Evolutionary conservation across 345 rosid species (phyloP), one percentile per base, ranked within the genome.

Genomic region (Acer yangbiense): DNA sequence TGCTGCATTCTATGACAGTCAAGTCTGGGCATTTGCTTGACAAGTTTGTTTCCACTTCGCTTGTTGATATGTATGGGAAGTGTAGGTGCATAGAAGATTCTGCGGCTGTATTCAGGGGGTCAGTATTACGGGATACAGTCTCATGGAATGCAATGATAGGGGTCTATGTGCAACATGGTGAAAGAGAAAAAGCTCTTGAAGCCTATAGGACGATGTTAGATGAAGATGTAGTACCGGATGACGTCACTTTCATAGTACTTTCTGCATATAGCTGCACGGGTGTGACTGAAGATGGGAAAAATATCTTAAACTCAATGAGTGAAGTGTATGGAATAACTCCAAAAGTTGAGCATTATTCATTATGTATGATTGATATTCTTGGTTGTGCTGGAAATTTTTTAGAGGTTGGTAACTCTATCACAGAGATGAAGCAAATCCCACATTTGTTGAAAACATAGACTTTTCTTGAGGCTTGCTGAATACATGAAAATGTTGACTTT

Each of bases 71-170:
- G 86, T 87, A 85, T 46, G 82, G 79, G 29, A 85, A 85, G 73
- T 85, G 87, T 62, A 83, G 86, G 14, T 85, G 83, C 86, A 71
- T 87, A 48, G 83, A 78, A 61, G 87, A 87, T 68, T 82, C 87
- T 48, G 86, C 82, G 64, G 77, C 84, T 65, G 77, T 77, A 75
- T 87, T 85, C 62, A 76, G 67, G 74, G 82, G 81, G 71, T 35
- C 75, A 71, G 32, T 4, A 16, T 78, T 76, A 46, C 60, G 79
- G 50, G 83, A 80, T 71, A 60, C 65, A 35, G 81, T 74, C 43
- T 80, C 82, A 25, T 85, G 88, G 88, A 87, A 85, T 79, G 74
- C 82, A 20, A 83, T 85, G 58, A 75, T 82, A 62, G 68, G 68
- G 60, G 83, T 72, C 9, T 85, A 84, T 72, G 77, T 80, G 29